Percentiles rank a stretch among this genome's conserved stretches.
phyloP scores from a whole-genome alignment of 441 rosid genomes.

The Dalechampia spathulata region DNA sequence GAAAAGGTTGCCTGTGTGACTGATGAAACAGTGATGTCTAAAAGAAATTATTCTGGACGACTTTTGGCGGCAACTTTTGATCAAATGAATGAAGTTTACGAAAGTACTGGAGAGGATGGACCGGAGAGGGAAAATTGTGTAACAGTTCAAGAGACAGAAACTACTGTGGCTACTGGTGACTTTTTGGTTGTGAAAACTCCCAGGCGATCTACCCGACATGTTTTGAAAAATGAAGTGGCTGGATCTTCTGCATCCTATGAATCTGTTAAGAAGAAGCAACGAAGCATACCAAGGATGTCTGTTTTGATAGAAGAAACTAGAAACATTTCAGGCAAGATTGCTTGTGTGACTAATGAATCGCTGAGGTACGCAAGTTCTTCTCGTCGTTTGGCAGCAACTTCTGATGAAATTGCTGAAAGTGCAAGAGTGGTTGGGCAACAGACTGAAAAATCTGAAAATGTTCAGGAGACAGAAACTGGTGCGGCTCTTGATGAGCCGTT shows the following conservation, averaged over 20 bases:
- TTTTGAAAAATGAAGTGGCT: slow-evolving; percentile 3
- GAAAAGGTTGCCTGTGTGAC: neutral
- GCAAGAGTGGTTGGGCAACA: slow-evolving; percentile 4
- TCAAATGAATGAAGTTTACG: neutral
- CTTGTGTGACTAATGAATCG: neutral
- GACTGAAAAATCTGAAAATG: slow-evolving; percentile 12
- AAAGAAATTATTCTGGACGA: slow-evolving; percentile 11
- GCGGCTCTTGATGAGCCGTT: neutral
- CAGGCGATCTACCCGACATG: slow-evolving; percentile 15
- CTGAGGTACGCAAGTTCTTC: slow-evolving; percentile 16
- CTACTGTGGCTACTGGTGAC: neutral
- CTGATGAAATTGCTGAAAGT: neutral
- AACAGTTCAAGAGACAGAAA: slow-evolving; percentile 9
- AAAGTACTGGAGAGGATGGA: slow-evolving; percentile 1
- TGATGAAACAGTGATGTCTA: slow-evolving; percentile 7
- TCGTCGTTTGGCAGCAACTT: neutral
- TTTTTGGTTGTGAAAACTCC: slow-evolving; percentile 4
- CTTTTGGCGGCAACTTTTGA: neutral
- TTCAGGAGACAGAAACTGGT: slow-evolving; percentile 7
- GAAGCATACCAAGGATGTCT: slow-evolving; percentile 9
- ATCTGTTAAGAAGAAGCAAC: slow-evolving; percentile 18
- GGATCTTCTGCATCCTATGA: neutral
- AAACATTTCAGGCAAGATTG: slow-evolving; percentile 7
- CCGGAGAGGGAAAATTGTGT: slow-evolving; percentile 12
- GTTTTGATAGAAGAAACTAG: slow-evolving; percentile 7